Percentiles rank a stretch among this genome's conserved stretches.
These are phyloP conservation scores for Barbarea vulgaris DNA, from an alignment of 345 rosid genomes.

Conservation along the genomic window DNA sequence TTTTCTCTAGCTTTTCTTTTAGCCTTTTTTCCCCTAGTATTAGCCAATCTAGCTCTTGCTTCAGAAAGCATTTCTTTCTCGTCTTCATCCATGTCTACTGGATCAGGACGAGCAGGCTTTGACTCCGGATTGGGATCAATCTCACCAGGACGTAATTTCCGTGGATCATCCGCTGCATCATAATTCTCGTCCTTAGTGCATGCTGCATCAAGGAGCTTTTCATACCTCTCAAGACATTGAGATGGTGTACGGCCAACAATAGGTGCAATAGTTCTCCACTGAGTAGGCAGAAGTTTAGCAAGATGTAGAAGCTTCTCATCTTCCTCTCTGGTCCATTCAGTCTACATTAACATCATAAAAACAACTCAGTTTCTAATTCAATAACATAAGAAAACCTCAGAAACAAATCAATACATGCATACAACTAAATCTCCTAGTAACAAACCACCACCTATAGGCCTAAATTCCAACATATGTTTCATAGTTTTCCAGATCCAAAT, in stretches of 20 bases:
- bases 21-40: constrained; percentile 97
- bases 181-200: constrained; percentile 96
- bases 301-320: constrained; percentile 99
- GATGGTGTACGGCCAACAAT: constrained; percentile 99
- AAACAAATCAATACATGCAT: neutral
- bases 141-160: constrained; percentile 97
- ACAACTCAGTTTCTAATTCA: constrained; percentile 13
- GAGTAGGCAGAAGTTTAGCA: constrained; percentile 97
- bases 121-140: constrained; percentile 98
- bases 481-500: constrained; percentile 10
- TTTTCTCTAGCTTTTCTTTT: constrained; percentile 98
- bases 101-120: constrained; percentile 99
- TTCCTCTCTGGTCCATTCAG: constrained; percentile 99
- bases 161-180: constrained; percentile 93
- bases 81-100: constrained; percentile 99
- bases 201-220: constrained; percentile 97
- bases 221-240: constrained; percentile 97
- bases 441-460: constrained; percentile 21
- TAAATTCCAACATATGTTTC: neutral
- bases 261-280: constrained; percentile 99
- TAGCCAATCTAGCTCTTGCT: constrained; percentile 94
- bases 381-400: neutral
- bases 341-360: constrained; percentile 49
- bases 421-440: neutral
- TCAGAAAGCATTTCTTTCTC: constrained; percentile 99